phyloP scores from a whole-genome alignment of 768 basidiomycete species.

The Amanita polypyramis region DNA sequence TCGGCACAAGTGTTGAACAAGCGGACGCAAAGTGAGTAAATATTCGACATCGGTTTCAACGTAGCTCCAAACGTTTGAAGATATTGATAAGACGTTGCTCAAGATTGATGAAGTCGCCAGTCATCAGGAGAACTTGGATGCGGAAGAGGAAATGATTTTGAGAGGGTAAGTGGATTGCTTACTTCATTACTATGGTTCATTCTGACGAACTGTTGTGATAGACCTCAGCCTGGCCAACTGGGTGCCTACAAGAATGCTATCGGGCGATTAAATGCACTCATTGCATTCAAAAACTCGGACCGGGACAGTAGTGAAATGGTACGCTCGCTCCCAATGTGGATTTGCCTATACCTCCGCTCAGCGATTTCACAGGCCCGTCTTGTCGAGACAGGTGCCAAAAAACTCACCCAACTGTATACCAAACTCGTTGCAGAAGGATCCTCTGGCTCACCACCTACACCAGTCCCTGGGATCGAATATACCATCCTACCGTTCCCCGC shows the following conservation, averaged over 20 bases:
- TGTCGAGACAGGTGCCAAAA: constrained; percentile 76
- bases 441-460: constrained; percentile 57
- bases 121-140: constrained; percentile 64
- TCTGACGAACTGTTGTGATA: constrained; percentile 15
- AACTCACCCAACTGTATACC: constrained; percentile 73
- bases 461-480: constrained; percentile 38
- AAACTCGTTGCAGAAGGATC: constrained; percentile 82
- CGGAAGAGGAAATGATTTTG: constrained; percentile 69
- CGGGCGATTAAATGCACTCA: constrained; percentile 67
- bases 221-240: constrained; percentile 64
- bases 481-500: constrained; percentile 44
- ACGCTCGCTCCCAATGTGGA: background rate
- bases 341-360: background rate
- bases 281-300: constrained; percentile 64
- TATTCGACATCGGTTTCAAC: background rate
- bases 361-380: constrained; percentile 43
- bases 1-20: constrained; percentile 68
- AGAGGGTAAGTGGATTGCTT: constrained; percentile 48
- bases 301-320: constrained; percentile 47
- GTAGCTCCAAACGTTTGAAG: constrained; percentile 23
- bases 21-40: constrained; percentile 57
- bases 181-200: background rate
- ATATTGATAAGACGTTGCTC: constrained; percentile 68
- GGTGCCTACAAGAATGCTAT: constrained; percentile 59
- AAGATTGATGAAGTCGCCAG: constrained; percentile 76